Evolutionary conservation across 2,329 filamentous ascomycete species (phyloP), one percentile per base, ranked within the genome.

Genomic region (Fusarium luffae): DNA sequence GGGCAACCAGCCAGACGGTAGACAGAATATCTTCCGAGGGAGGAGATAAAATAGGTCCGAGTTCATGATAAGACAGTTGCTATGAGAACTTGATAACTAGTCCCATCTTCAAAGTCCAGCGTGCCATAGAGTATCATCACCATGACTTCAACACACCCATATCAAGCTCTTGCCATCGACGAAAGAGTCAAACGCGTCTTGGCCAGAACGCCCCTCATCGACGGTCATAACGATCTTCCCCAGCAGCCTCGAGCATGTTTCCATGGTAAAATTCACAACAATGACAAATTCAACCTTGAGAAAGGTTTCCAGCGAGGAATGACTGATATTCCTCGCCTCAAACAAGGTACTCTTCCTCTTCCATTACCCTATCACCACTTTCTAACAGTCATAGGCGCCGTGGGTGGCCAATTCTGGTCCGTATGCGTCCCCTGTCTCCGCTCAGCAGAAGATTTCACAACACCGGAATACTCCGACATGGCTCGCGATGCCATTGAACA

Each of bases 161-260:
- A 63, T 7, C 60, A 63, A 1, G 2, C 34, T 14, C 12, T 63
- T 0, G 2, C 21, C 1, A 63, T 63, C 4, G 60, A 55, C 1
- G 48, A 63, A n/a, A 47, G 60, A 11, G 58, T 63, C 8, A 63
- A 63, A 7, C n/a, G 41, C 3, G 48, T 63, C 4, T 3, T 63
- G 3, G 28, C 58, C 2, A 21, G 4, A 0, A 48, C 28, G 0
- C 58, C 58, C 11, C 58, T 63, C 3, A 63, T 63, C 1, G 60
- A 63, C 0, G 60, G 60, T 0, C 60, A 63, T 1, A 63, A 63
- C 27, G 60, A 63, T 4, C 18, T 63, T 0, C 58, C 60, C 2
- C 60, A 63, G 1, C 60, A 63, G 0, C 60, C 60, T 0, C 19
- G 60, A 27, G 60, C 60, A 5, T 63, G 58, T 1, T 63, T 63